These are phyloP conservation scores for Boletus speciosus DNA, from an alignment of 768 basidiomycete genomes.

Conservation along the genomic window DNA sequence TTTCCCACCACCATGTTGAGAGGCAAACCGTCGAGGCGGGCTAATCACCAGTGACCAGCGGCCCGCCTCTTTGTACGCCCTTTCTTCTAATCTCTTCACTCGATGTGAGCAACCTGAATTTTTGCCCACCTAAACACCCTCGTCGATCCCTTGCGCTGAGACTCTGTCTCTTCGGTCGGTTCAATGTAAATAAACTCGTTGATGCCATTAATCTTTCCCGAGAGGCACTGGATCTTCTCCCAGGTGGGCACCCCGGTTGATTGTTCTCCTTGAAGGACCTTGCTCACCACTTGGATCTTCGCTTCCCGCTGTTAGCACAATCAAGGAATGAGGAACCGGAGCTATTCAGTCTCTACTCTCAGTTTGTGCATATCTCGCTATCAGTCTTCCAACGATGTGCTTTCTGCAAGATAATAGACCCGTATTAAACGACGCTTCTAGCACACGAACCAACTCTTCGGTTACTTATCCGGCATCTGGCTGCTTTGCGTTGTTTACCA, in stretches of 20 bases:
- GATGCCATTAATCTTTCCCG: neutral
- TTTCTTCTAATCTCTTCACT: too few relatives aligned
- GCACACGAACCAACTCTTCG: slow-evolving; percentile 3
- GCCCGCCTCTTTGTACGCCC: too few relatives aligned
- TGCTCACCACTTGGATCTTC: neutral
- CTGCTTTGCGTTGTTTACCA: neutral
- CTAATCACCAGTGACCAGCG: too few relatives aligned
- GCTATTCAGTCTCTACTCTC: neutral
- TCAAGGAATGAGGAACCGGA: neutral
- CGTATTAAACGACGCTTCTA: neutral
- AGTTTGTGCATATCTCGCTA: neutral
- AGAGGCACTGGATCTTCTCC: neutral
- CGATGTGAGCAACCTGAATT: too few relatives aligned
- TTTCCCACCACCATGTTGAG: too few relatives aligned
- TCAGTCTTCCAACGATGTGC: neutral
- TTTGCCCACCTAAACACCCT: neutral
- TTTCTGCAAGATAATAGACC: neutral
- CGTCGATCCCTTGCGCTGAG: neutral
- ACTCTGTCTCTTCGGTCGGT: neutral
- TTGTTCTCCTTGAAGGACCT: neutral
- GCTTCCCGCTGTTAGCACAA: neutral
- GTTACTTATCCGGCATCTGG: neutral
- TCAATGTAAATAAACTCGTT: neutral
- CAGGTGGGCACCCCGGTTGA: neutral
- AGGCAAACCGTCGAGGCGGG: too few relatives aligned